Evolutionary conservation across 371 early-diverging fungal species (phyloP).

Genomic region (Coemansia linderi): DNA sequence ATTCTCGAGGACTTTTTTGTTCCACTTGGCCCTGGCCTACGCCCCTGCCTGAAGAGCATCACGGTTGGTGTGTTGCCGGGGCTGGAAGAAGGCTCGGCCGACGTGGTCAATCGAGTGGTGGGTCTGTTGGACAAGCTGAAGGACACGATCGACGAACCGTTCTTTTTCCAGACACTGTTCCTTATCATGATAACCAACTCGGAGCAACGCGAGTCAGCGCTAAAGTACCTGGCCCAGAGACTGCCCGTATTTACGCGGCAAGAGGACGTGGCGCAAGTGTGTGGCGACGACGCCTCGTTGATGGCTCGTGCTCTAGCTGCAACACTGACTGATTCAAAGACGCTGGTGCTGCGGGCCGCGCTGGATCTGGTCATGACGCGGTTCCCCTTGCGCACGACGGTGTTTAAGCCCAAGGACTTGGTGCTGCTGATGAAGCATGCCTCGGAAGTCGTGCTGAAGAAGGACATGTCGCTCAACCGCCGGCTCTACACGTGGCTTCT

Average conservation of each 20-base stretch:
- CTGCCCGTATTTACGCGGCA: conserved; percentile 68
- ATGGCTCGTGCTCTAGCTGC: conserved; percentile 79
- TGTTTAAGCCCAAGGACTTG: conserved; percentile 33
- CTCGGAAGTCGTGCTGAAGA: conserved; percentile 77
- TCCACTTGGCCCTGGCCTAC: conserved; percentile 68
- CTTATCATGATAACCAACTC: conserved; percentile 72
- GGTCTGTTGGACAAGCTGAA: conserved; percentile 69
- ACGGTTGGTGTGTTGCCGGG: conserved; percentile 83
- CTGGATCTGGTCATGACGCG: conserved; percentile 82
- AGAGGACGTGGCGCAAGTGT: conserved; percentile 68
- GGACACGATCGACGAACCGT: conserved; percentile 67
- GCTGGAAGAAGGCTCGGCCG: conserved; percentile 89
- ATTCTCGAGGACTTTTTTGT: conserved; percentile 76
- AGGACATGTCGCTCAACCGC: conserved; percentile 93
- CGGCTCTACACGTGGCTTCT: conserved; percentile 89
- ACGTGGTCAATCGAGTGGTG: conserved; percentile 78
- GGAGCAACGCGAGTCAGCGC: conserved; percentile 68
- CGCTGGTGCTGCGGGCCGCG: conserved; percentile 82
- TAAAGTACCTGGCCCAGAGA: conserved; percentile 75
- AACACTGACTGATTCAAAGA: conserved; percentile 68
- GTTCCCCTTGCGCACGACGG: conserved; percentile 63
- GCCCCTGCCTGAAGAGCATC: conserved; percentile 78
- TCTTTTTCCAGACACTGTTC: conserved; percentile 83
- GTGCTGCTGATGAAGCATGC: conserved; percentile 72
- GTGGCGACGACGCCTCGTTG: conserved; percentile 72